A percentile compares a stretch with the other conserved stretches of the same genome.
Evolutionary conservation across 2,329 filamentous ascomycete species (phyloP).

Genomic region (Ophiocordyceps robertsii): DNA sequence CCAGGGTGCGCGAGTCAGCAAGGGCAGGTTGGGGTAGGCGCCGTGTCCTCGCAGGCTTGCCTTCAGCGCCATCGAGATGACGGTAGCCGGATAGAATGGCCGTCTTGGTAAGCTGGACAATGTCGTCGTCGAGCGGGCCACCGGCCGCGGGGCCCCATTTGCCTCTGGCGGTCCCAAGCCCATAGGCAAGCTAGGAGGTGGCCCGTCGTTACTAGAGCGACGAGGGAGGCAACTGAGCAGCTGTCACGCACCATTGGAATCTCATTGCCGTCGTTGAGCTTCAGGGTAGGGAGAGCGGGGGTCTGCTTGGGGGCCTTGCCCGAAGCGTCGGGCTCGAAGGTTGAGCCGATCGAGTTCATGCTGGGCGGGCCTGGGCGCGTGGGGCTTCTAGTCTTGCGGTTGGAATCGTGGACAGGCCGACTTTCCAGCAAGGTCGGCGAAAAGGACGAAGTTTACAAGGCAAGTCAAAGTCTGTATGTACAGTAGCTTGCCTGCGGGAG

Average conservation of each 20-base stretch:
- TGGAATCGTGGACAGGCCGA: too few relatives aligned
- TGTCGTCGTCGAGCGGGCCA: conserved; percentile 39
- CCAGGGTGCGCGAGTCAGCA: background rate
- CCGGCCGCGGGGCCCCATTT: conserved; percentile 23
- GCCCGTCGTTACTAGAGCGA: background rate
- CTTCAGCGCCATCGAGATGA: conserved; percentile 64
- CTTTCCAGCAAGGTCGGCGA: too few relatives aligned
- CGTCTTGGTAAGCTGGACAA: conserved; percentile 35
- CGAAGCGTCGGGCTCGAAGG: conserved; percentile 24
- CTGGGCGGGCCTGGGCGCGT: background rate
- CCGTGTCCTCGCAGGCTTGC: conserved; percentile 22
- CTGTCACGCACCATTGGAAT: conserved; percentile 48
- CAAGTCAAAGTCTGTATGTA: too few relatives aligned
- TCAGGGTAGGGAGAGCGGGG: conserved; percentile 40
- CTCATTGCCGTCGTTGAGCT: conserved; percentile 59
- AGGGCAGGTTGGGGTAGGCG: background rate
- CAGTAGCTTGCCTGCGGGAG: too few relatives aligned
- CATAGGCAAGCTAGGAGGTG: conserved; percentile 47
- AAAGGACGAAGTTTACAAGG: too few relatives aligned
- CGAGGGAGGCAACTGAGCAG: background rate
- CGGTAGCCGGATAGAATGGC: conserved; percentile 58
- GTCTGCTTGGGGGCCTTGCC: conserved; percentile 26
- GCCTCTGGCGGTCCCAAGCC: conserved; percentile 54
- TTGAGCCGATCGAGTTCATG: conserved; percentile 29
- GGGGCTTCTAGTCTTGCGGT: too few relatives aligned